Conservation (phyloP, 768 basidiomycete genomes). For the Mycena chlorophos region DNA sequence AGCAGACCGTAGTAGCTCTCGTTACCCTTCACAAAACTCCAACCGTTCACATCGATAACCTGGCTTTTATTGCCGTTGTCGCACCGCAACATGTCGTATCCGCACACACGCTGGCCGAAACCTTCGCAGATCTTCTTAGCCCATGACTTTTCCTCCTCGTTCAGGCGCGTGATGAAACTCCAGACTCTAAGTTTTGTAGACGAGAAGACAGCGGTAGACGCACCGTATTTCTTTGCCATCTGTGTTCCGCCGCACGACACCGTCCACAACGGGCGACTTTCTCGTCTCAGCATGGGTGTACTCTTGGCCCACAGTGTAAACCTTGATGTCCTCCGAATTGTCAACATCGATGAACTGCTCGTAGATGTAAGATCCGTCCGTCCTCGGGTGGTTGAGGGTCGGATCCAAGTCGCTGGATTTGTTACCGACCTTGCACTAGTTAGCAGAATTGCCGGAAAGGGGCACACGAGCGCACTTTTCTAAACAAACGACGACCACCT, state of each 20-base stretch:
- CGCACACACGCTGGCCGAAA: slow-evolving; percentile 96
- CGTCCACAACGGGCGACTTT: slow-evolving; percentile 98
- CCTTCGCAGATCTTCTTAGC: slow-evolving; percentile 92
- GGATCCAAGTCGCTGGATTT: slow-evolving; percentile 95
- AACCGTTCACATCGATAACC: slow-evolving; percentile 99
- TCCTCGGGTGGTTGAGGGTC: slow-evolving; percentile 78
- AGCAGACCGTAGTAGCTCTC: slow-evolving; percentile 86
- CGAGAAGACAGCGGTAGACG: not conserved
- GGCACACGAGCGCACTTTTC: slow-evolving; percentile 63
- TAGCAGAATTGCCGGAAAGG: not conserved
- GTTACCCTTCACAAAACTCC: slow-evolving; percentile 97
- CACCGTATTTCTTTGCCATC: slow-evolving; percentile 98
- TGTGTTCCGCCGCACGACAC: slow-evolving; percentile 93
- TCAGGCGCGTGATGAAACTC: slow-evolving; percentile 90
- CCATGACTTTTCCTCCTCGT: slow-evolving; percentile 84
- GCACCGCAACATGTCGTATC: slow-evolving; percentile 93
- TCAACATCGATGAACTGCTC: slow-evolving; percentile 98
- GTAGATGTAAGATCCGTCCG: slow-evolving; percentile 97
- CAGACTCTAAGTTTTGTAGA: not conserved
- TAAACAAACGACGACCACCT: slow-evolving; percentile 88
- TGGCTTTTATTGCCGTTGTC: slow-evolving; percentile 76
- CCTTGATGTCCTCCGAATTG: slow-evolving; percentile 98
- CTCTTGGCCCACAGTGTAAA: slow-evolving; percentile 93
- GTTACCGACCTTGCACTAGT: slow-evolving; percentile 82
- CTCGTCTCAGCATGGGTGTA: slow-evolving; percentile 98